A percentile compares a stretch with the other conserved stretches of the same genome.
Evolutionary conservation across 176 grass and related monocot genomes (phyloP).

Genomic region (Urochloa ruziziensis): DNA sequence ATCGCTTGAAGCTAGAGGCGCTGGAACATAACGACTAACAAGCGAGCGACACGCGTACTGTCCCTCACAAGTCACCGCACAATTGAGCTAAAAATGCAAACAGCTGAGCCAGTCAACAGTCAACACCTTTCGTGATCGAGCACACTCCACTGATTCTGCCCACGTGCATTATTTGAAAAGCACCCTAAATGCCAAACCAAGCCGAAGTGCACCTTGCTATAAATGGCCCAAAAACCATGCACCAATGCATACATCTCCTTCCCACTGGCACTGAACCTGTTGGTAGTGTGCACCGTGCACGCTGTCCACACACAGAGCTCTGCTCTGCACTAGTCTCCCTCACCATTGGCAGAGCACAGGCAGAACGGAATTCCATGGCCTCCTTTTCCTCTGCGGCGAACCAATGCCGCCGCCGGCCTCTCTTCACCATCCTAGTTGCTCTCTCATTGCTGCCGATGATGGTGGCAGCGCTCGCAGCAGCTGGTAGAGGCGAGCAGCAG

Average conservation of each 20-base stretch:
- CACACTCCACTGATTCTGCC: neutral
- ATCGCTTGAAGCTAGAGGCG: neutral
- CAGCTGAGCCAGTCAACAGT: slow-evolving; percentile 4
- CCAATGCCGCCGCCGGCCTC: neutral
- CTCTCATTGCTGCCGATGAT: slow-evolving; percentile 30
- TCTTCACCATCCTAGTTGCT: slow-evolving; percentile 25
- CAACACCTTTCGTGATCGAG: neutral
- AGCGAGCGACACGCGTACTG: slow-evolving; percentile 1
- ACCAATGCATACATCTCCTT: neutral
- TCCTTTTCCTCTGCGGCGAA: neutral
- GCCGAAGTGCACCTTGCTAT: neutral
- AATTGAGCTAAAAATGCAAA: neutral
- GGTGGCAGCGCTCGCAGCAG: neutral
- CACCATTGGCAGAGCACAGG: neutral
- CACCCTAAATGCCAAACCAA: neutral
- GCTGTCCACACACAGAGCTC: neutral
- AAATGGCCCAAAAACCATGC: neutral
- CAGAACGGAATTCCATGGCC: slow-evolving; percentile 9
- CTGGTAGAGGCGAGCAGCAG: slow-evolving; percentile 22
- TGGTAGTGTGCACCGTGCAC: neutral
- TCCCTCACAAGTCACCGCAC: neutral
- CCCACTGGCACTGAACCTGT: neutral
- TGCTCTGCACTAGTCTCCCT: slow-evolving; percentile 1
- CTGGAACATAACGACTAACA: neutral
- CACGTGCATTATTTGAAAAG: slow-evolving; percentile 8